Conservation (phyloP, 177 flowering plant genomes). For the Tripterygium wilfordii region DNA sequence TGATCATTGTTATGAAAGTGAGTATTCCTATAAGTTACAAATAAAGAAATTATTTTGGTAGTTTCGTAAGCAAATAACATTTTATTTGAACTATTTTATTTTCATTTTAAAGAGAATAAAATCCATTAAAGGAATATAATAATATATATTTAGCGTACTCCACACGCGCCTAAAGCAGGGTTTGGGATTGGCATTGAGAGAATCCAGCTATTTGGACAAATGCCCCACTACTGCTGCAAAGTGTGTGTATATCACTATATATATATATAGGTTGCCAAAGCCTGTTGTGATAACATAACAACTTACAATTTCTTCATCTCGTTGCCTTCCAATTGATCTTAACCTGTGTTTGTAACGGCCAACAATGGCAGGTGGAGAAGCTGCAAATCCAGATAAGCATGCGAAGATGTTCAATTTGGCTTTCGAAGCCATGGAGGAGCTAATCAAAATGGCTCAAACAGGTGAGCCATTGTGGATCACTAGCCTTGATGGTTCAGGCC, state of each 20-base stretch:
- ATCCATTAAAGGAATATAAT: too few species aligned
- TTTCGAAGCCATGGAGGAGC: constrained; percentile 96
- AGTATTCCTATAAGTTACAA: too few species aligned
- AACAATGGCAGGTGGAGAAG: constrained; percentile 25
- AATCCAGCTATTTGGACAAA: too few species aligned
- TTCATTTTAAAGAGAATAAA: too few species aligned
- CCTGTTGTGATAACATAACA: constrained; percentile 33
- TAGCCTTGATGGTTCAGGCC: constrained; percentile 29
- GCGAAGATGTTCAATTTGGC: constrained; percentile 84
- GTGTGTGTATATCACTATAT: constrained; percentile 50
- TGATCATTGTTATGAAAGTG: too few species aligned
- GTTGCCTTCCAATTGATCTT: constrained; percentile 29
- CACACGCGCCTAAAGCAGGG: too few species aligned
- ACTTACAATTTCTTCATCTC: constrained; percentile 20
- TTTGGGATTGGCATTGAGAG: too few species aligned
- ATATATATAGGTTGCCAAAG: too few species aligned
- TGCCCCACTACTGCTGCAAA: constrained; percentile 51
- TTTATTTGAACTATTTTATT: too few species aligned
- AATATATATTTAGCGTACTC: too few species aligned
- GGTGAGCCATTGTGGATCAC: constrained; percentile 84
- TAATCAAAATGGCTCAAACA: constrained; percentile 71
- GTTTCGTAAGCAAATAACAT: too few species aligned
- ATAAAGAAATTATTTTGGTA: too few species aligned
- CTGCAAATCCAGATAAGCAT: constrained; percentile 36
- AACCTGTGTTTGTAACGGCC: constrained; percentile 17